phyloP scores from a whole-genome alignment of 225 moss, liverwort and hornwort species.

The Physcomitrellopsis africana region DNA sequence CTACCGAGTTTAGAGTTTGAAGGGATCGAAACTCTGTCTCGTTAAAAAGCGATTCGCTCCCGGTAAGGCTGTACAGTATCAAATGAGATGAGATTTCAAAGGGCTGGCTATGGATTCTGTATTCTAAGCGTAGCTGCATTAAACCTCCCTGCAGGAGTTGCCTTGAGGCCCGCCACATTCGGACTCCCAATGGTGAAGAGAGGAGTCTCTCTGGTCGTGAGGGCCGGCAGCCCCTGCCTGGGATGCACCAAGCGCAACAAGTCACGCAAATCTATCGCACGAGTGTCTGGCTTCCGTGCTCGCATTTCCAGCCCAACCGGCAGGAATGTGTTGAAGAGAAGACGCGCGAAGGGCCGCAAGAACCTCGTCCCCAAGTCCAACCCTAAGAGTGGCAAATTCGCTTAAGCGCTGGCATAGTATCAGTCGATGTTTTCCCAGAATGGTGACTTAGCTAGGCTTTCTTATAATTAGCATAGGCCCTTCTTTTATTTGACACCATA shows the following conservation, averaged over 20 bases:
- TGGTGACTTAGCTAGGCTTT: slow-evolving; percentile 25
- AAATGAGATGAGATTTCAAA: no score
- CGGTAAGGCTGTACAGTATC: no score
- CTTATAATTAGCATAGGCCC: slow-evolving; percentile 33
- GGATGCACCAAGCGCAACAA: slow-evolving; percentile 95
- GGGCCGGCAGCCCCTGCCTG: slow-evolving; percentile 74
- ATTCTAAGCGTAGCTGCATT: neutral
- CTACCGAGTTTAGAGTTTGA: no score
- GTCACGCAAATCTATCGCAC: slow-evolving; percentile 85
- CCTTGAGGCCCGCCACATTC: slow-evolving; percentile 69
- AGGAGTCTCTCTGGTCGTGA: slow-evolving; percentile 75
- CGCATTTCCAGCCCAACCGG: slow-evolving; percentile 81
- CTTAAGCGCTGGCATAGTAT: slow-evolving; percentile 40
- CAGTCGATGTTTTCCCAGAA: neutral
- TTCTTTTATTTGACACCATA: slow-evolving; percentile 21
- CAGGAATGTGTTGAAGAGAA: slow-evolving; percentile 78
- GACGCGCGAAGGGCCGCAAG: slow-evolving; percentile 90
- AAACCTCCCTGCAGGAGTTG: slow-evolving; percentile 58
- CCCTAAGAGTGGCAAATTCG: slow-evolving; percentile 92
- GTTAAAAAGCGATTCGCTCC: no score
- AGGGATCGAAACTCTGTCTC: no score
- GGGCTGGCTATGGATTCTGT: no score
- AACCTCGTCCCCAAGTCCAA: slow-evolving; percentile 76
- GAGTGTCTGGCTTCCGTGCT: slow-evolving; percentile 92
- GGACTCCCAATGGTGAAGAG: slow-evolving; percentile 72